Percentiles rank a stretch among this genome's conserved stretches.
phyloP scores from a whole-genome alignment of 495 filamentous ascomycete species.

The Penicillium bovifimosum region DNA sequence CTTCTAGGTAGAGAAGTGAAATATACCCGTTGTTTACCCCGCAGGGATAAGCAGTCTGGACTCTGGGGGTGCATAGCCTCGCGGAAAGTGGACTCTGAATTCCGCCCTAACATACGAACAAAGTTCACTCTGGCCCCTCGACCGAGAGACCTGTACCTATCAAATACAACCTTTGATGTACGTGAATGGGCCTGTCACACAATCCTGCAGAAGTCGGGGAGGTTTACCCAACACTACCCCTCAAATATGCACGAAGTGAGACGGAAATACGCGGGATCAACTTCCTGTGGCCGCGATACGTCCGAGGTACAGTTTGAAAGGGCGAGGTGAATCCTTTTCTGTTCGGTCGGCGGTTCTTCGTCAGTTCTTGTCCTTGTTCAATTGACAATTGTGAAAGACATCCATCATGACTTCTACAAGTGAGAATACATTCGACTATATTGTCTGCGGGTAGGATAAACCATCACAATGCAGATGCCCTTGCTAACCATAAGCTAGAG shows the following conservation, averaged over 20 bases:
- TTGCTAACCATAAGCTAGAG: conserved; percentile 25
- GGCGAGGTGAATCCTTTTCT: not conserved
- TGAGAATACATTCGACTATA: conserved; percentile 27
- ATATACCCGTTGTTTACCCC: not conserved
- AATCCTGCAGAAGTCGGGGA: not conserved
- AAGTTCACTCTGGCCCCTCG: no score
- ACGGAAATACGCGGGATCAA: not conserved
- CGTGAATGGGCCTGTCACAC: not conserved
- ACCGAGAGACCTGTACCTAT: not conserved
- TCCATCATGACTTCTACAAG: conserved; percentile 13
- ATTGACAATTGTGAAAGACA: not conserved
- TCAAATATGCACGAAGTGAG: not conserved
- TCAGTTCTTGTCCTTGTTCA: not conserved
- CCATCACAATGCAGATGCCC: no score
- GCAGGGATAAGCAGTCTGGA: no score
- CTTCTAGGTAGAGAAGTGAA: not conserved
- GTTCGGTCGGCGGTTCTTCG: no score
- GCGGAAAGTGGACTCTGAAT: not conserved
- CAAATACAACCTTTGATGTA: not conserved
- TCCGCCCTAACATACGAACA: not conserved
- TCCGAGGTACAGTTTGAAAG: not conserved
- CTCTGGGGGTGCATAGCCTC: no score
- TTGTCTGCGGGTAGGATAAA: conserved; percentile 30
- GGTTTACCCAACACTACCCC: not conserved
- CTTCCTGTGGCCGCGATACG: not conserved